Percentiles rank a stretch among this genome's conserved stretches.
These are phyloP conservation scores for Rhizoclosmatium globosum DNA, from an alignment of 192 early-diverging fungal species.

Conservation along the genomic window DNA sequence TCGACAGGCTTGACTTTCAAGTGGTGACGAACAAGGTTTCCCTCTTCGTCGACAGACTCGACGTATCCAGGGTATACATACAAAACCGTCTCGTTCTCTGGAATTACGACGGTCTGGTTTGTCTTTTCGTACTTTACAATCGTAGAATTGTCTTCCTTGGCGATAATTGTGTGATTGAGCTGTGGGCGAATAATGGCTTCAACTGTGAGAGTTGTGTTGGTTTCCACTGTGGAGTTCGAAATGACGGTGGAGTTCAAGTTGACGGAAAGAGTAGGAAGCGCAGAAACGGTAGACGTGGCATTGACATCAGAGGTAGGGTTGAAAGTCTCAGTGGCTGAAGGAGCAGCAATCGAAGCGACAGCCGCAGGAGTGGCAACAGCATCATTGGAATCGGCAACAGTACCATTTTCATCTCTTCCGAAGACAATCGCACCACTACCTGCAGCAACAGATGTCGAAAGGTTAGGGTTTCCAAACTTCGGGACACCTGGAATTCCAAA, in stretches of 20 bases:
- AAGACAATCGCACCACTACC: neutral
- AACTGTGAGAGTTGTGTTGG: neutral
- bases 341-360: neutral
- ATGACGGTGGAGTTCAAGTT: neutral
- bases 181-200: neutral
- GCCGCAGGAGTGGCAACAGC: neutral
- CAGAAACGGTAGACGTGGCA: neutral
- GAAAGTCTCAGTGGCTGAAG: neutral
- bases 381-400: neutral
- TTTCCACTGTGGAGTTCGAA: neutral
- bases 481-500: neutral
- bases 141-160: neutral
- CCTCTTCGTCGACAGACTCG: conserved; percentile 12
- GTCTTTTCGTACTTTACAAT: neutral
- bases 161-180: neutral
- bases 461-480: neutral
- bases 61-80: conserved; percentile 7
- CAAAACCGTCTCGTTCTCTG: neutral
- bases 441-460: neutral
- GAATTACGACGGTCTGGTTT: conserved; percentile 16
- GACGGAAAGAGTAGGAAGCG: neutral
- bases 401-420: neutral
- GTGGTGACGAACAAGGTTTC: conserved; percentile 11
- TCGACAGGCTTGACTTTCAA: neutral
- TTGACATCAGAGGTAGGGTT: neutral